Evolutionary conservation across 345 rosid species (phyloP), one percentile per base, ranked within the genome.

Genomic region (Bretschneidera sinensis): DNA sequence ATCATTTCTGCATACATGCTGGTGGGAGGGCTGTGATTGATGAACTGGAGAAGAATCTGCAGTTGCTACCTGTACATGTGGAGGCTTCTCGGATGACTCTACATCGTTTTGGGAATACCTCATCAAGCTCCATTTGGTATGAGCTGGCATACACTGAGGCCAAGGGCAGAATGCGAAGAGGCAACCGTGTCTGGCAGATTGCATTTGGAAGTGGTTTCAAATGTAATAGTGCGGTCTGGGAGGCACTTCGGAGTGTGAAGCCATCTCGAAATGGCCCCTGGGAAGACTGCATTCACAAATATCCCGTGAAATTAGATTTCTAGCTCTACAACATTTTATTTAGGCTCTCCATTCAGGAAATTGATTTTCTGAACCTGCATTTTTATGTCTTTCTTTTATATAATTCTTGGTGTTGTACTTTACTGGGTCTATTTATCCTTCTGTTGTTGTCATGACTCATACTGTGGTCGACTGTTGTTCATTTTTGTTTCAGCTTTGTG

Each of bases 31-130:
- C 81, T 18, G 85, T 81, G 67, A 81, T 81, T 23, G 86, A 81
- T 59, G 86, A 81, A 66, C 73, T 81, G 24, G 86, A 81, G 72
- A 81, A 81, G 77, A 81, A 81, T 59, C 59, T 81, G 71, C 83
- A 81, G 70, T 72, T 81, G 53, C 64, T 74, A 21, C 85, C 83
- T 1, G 21, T 50, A 5, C 83, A 81, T 24, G 81, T 76, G 1
- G 85, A 81, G 73, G 85, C 85, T 43, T 81, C 85, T 14, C 66
- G 83, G 25, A 81, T 81, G 86, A 78, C 83, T 57, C 79, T 81
- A 22, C 83, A 81, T 63, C 78, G 83, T 15, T 81, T 81, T 7
- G 86, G 86, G 23, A 81, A 81, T 54, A 81, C 86, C 51, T 81
- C 86, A 11, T 81, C 86, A 0, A 81, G 86, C 70, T 81, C 86